phyloP scores from a whole-genome alignment of 768 basidiomycete genomes.

The Rhizopogon vesiculosus region DNA sequence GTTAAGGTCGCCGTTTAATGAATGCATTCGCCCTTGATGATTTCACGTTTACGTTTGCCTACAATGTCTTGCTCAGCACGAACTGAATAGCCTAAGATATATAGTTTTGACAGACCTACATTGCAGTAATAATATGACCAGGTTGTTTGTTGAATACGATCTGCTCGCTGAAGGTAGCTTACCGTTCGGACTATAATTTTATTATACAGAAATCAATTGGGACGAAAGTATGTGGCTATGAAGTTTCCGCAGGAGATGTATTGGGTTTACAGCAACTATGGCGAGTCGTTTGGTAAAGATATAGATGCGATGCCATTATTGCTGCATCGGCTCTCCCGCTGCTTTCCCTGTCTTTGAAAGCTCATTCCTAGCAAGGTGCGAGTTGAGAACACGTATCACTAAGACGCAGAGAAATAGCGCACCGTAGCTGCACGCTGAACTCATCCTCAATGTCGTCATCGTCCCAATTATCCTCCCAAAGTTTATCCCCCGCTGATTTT shows the following conservation, averaged over 20 bases:
- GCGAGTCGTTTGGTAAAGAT: neutral
- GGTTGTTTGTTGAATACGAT: no score
- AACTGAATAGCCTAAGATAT: neutral
- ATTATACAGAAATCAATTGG: no score
- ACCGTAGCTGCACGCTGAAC: conserved; percentile 95
- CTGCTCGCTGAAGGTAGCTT: neutral
- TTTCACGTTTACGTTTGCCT: neutral
- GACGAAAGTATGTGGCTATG: neutral
- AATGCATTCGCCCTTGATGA: neutral
- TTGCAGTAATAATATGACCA: no score
- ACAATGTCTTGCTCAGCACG: neutral
- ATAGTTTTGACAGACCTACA: no score
- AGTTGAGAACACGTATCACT: neutral
- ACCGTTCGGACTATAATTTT: neutral
- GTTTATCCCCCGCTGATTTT: conserved; percentile 78
- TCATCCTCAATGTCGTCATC: conserved; percentile 99
- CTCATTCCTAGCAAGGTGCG: conserved; percentile 44
- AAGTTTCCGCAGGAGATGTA: neutral
- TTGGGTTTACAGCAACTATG: neutral
- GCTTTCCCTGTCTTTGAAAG: conserved; percentile 54
- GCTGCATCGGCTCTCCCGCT: conserved; percentile 44
- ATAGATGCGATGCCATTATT: conserved; percentile 25
- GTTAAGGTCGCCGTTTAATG: conserved; percentile 7
- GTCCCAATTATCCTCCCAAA: conserved; percentile 99
- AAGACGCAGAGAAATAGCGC: conserved; percentile 21